Percentiles rank a stretch among this genome's conserved stretches.
Evolutionary conservation across 495 filamentous ascomycete genomes (phyloP).

Genomic region (Saxispiralis lemnorum): DNA sequence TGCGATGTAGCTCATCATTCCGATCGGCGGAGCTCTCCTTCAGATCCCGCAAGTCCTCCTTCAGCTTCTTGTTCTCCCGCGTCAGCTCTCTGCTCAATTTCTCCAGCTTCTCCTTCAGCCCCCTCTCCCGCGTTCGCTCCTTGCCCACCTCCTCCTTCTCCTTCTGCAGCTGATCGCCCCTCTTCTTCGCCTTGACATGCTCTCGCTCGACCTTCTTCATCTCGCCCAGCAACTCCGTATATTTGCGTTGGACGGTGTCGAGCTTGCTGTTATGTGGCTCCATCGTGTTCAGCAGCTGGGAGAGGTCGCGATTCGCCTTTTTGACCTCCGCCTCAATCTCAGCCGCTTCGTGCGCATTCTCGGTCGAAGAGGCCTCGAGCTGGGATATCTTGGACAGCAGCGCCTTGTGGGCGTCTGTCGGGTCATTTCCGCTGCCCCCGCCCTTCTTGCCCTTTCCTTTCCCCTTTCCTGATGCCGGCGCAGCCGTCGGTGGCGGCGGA

Average conservation of each 20-base stretch:
- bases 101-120: conserved; percentile 84
- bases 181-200: conserved; percentile 86
- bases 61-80: conserved; percentile 90
- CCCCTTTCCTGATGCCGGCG: conserved; percentile 33
- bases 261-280: conserved; percentile 56
- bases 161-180: conserved; percentile 85
- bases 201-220: conserved; percentile 93
- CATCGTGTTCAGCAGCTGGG: conserved; percentile 62
- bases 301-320: conserved; percentile 80
- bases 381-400: conserved; percentile 88
- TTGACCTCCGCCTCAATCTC: conserved; percentile 87
- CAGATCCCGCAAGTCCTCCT: conserved; percentile 84
- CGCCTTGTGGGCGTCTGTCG: conserved; percentile 72
- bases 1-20: conserved; percentile 67
- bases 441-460: conserved; percentile 37
- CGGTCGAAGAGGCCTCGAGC: conserved; percentile 76
- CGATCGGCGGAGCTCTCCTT: conserved; percentile 67
- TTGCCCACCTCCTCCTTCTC: conserved; percentile 78
- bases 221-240: conserved; percentile 72
- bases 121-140: conserved; percentile 71
- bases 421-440: conserved; percentile 38
- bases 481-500: conserved; percentile 22
- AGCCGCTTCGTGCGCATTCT: conserved; percentile 84
- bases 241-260: conserved; percentile 76
- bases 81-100: conserved; percentile 84